Conservation (phyloP, 805 yeast genomes). For the Tetrapisispora arboricola region DNA sequence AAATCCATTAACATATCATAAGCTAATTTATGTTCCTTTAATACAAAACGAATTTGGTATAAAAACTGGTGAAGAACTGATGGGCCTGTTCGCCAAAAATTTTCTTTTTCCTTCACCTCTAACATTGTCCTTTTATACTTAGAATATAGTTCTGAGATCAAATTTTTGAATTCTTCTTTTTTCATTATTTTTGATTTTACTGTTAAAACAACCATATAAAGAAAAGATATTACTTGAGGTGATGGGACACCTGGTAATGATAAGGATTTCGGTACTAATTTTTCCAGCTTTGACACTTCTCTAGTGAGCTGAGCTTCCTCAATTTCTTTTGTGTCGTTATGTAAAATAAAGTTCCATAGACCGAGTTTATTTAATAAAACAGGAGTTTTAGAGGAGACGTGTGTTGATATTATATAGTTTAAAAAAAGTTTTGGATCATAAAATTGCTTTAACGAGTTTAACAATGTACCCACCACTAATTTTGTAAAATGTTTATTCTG, state of each 20-base stretch:
- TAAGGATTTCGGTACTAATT: conserved; percentile 8
- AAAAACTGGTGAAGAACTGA: conserved; percentile 18
- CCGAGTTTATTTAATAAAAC: conserved; percentile 22
- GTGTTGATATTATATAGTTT: conserved; percentile 17
- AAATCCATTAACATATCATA: conserved; percentile 18
- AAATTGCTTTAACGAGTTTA: conserved; percentile 14
- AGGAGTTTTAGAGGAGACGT: conserved; percentile 6
- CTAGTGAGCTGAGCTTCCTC: conserved; percentile 3
- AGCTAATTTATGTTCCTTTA: conserved; percentile 17
- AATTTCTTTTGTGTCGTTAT: conserved; percentile 8
- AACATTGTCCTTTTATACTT: conserved; percentile 6
- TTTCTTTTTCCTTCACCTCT: background rate
- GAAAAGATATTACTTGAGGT: conserved; percentile 14
- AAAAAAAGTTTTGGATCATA: conserved; percentile 22
- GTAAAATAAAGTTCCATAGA: conserved; percentile 20
- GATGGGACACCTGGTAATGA: conserved; percentile 8
- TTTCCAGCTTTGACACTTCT: conserved; percentile 6
- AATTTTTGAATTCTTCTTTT: conserved; percentile 8
- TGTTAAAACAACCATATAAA: conserved; percentile 16
- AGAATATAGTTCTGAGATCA: conserved; percentile 13
- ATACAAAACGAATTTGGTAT: conserved; percentile 9
- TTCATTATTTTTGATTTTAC: conserved; percentile 8
- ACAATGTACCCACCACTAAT: conserved; percentile 14
- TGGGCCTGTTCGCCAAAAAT: conserved; percentile 12
- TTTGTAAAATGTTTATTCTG: conserved; percentile 12